phyloP scores from a whole-genome alignment of 257 asterid species.

The Marsdenia floribunda region DNA sequence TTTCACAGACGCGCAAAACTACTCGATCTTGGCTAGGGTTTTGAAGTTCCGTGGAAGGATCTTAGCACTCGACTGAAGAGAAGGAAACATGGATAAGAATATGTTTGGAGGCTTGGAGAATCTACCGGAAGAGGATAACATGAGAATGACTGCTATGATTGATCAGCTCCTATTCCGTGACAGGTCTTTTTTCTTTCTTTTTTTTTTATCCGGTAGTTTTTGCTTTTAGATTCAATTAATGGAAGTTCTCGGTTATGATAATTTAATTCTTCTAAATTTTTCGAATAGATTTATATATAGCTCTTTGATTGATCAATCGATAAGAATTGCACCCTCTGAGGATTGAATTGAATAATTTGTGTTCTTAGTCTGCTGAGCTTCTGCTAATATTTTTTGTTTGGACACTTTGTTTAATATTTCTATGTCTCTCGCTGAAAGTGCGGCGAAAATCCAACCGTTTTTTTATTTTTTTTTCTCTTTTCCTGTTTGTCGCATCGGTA shows the following conservation, averaged over 20 bases:
- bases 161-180: conserved; percentile 43
- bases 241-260: too few relatives aligned
- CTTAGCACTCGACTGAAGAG: not conserved
- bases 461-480: too few relatives aligned
- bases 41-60: not conserved
- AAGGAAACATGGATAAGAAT: conserved; percentile 26
- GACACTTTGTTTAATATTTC: not conserved
- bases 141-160: conserved; percentile 29
- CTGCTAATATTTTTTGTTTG: not conserved
- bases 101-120: conserved; percentile 32
- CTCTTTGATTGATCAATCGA: not conserved
- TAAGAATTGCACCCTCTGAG: not conserved
- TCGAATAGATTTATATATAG: too few relatives aligned
- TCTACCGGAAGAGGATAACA: conserved; percentile 33
- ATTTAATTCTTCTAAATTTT: not conserved
- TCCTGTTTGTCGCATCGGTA: too few relatives aligned
- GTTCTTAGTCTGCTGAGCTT: not conserved
- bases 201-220: not conserved
- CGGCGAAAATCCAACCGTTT: not conserved
- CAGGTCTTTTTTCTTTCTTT: conserved; percentile 9
- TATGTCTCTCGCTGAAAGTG: not conserved
- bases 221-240: not conserved
- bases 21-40: not conserved
- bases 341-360: not conserved
- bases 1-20: not conserved